phyloP scores from a whole-genome alignment of 1,139 yeast genomes.

The Blastobotrys arbuscula region DNA sequence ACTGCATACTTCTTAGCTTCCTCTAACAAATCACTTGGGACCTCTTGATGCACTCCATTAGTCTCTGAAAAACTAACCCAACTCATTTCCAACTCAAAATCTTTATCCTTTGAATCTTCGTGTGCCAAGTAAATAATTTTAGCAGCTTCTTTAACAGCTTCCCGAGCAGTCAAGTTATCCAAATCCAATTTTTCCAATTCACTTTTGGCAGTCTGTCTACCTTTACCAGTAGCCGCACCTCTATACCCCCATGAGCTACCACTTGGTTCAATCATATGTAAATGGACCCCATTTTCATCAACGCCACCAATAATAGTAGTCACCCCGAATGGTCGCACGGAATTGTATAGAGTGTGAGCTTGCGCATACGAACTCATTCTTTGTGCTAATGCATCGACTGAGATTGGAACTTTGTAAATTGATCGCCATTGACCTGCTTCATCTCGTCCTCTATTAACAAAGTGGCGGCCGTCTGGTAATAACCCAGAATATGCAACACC shows the following conservation, averaged over 20 bases:
- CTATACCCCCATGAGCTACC: conserved; percentile 96
- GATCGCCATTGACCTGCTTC: conserved; percentile 80
- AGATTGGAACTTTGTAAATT: conserved; percentile 68
- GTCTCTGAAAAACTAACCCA: conserved; percentile 81
- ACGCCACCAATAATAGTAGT: conserved; percentile 91
- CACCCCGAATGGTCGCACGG: conserved; percentile 96
- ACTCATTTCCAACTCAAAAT: conserved; percentile 88
- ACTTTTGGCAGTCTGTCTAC: conserved; percentile 92
- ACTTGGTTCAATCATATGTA: conserved; percentile 96
- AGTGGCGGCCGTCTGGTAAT: conserved; percentile 93
- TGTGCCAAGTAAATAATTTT: conserved; percentile 89
- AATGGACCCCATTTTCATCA: conserved; percentile 71
- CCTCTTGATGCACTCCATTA: conserved; percentile 70
- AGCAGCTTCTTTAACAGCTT: conserved; percentile 91
- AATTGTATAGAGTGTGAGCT: conserved; percentile 91
- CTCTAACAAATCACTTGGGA: conserved; percentile 69
- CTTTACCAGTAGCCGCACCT: conserved; percentile 98
- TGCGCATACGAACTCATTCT: conserved; percentile 90
- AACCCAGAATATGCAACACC: conserved; percentile 91
- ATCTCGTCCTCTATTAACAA: conserved; percentile 87
- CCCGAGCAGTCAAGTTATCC: conserved; percentile 61
- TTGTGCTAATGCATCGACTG: conserved; percentile 78
- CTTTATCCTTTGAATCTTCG: conserved; percentile 96
- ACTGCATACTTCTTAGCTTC: conserved; percentile 83
- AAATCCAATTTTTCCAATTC: conserved; percentile 88